A percentile compares a stretch with the other conserved stretches of the same genome.
phyloP scores from a whole-genome alignment of 345 rosid species.

The Aquilaria malaccensis region DNA sequence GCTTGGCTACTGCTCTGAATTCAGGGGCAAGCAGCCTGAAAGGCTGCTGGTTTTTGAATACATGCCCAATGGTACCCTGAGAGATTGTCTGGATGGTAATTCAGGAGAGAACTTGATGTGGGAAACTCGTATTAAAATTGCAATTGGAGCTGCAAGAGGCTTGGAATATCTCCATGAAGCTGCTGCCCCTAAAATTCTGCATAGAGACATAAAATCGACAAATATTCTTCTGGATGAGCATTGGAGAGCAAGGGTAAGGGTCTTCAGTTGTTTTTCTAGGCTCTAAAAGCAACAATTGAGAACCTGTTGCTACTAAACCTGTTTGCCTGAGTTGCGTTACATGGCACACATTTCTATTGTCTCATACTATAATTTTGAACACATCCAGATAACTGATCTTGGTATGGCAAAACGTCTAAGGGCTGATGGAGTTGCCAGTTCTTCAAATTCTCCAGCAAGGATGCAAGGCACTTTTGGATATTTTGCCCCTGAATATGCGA shows the following conservation, averaged over 20 bases:
- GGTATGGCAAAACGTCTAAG: constrained; percentile 92
- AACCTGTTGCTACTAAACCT: too few species aligned
- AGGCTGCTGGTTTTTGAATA: constrained; percentile 85
- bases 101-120: constrained; percentile 63
- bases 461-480: constrained; percentile 97
- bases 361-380: neutral
- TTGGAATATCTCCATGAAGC: constrained; percentile 98
- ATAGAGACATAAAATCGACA: constrained; percentile 92
- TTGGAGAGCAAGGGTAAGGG: constrained; percentile 84
- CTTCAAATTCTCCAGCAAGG: constrained; percentile 87
- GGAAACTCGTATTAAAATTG: constrained; percentile 77
- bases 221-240: constrained; percentile 82
- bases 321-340: too few species aligned
- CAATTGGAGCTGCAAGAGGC: constrained; percentile 96
- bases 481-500: constrained; percentile 97
- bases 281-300: too few species aligned
- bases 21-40: constrained; percentile 66
- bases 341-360: too few species aligned
- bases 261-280: neutral
- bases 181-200: constrained; percentile 96
- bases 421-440: constrained; percentile 75
- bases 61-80: constrained; percentile 71
- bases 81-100: constrained; percentile 75
- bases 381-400: constrained; percentile 86
- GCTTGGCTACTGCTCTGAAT: constrained; percentile 82